Conservation (phyloP, 2,329 filamentous ascomycete genomes). For the Pezizomycotina sp. region DNA sequence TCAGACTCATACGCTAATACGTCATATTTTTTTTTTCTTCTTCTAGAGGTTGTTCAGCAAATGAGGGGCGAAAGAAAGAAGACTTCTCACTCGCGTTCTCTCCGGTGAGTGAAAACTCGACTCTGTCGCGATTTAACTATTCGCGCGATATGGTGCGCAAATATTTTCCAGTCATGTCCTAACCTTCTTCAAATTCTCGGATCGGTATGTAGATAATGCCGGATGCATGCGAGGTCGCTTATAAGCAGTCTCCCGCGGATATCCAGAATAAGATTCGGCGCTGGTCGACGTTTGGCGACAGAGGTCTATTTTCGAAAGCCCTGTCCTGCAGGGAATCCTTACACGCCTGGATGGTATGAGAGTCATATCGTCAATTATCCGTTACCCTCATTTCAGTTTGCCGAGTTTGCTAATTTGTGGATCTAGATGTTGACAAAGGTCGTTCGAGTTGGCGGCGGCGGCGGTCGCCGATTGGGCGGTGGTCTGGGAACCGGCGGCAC, state of each 20-base stretch:
- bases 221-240: conserved; percentile 77
- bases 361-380: conserved; percentile 21
- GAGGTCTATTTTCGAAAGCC: conserved; percentile 62
- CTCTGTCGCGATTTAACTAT: background rate
- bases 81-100: conserved; percentile 88
- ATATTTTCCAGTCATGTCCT: background rate
- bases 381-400: background rate
- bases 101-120: conserved; percentile 39
- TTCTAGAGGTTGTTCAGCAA: conserved; percentile 79
- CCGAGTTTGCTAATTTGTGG: conserved; percentile 8
- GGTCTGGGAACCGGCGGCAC: conserved; percentile 38
- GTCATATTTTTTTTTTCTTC: background rate
- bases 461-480: conserved; percentile 37
- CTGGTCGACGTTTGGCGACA: conserved; percentile 88
- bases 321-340: conserved; percentile 69
- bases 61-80: conserved; percentile 82
- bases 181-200: background rate
- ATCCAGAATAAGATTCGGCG: conserved; percentile 74
- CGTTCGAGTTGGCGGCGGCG: conserved; percentile 36
- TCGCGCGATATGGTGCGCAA: conserved; percentile 24
- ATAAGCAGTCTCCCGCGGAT: conserved; percentile 72
- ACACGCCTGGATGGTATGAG: conserved; percentile 62
- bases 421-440: conserved; percentile 43
- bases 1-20: background rate
- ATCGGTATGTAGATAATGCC: conserved; percentile 46